Conservation (phyloP, 2,329 filamentous ascomycete species). For the Fusarium tupiense region DNA sequence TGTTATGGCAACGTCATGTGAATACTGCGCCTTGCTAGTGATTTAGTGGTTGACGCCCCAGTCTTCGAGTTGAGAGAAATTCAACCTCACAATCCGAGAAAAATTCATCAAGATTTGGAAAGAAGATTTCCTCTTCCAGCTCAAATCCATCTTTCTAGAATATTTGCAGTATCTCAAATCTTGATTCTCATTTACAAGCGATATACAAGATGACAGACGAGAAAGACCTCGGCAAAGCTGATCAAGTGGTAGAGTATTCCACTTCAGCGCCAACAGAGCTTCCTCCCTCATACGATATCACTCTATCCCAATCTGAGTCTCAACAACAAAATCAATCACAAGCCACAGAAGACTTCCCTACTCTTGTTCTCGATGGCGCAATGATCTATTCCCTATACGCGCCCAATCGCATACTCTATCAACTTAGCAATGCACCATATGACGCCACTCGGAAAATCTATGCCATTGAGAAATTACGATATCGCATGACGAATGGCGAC, state of each 20-base stretch:
- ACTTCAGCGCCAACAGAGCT: not conserved
- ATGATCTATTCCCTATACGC: conserved; percentile 34
- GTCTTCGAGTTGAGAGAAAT: not conserved
- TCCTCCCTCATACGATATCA: conserved; percentile 10
- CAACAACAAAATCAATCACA: not conserved
- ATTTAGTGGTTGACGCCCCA: not conserved
- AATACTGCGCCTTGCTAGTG: not conserved
- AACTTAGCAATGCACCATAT: conserved; percentile 38
- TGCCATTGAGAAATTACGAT: conserved; percentile 43
- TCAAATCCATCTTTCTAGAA: not conserved
- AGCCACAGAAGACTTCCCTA: conserved; percentile 19
- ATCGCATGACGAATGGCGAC: conserved; percentile 23
- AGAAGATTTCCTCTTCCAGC: not conserved
- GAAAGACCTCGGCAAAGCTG: not conserved
- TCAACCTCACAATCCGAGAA: not conserved
- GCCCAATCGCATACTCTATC: conserved; percentile 36
- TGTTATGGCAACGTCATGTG: not conserved
- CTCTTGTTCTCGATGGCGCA: conserved; percentile 35
- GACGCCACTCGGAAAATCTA: conserved; percentile 32
- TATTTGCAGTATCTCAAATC: not conserved
- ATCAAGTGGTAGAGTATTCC: not conserved
- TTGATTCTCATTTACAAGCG: not conserved
- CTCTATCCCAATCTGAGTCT: not conserved
- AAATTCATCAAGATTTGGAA: not conserved
- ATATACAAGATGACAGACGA: not conserved